Evolutionary conservation across 345 rosid genomes (phyloP), one percentile per base, ranked within the genome.

Genomic region (sweet orange (Citrus sinensis)): DNA sequence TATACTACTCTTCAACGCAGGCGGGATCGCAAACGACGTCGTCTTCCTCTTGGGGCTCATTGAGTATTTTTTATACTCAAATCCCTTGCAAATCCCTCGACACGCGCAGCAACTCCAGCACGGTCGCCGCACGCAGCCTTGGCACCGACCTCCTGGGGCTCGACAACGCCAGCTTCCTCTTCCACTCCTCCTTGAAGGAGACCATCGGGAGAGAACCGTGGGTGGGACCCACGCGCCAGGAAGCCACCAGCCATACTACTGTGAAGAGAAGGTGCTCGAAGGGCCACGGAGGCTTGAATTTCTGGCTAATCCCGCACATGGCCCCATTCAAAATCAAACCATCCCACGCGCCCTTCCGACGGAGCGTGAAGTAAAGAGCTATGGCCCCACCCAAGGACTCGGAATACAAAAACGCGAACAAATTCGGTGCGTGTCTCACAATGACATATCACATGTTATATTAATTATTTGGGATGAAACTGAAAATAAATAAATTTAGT

Each of bases 371-470:
- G 82, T 89, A 96, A 27, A 94, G 83, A 22, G 97, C 82, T 14
- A 94, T 96, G 0, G 98, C 98, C 7, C 99, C 99, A 9, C 99
- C 98, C 1, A 94, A 90, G 5, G 99, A 96, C 75, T 96, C 99
- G 0, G 97, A 65, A 81, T 96, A 92, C 67, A 96, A 80, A 84
- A 94, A 94, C 8, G 92, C 89, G 0, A 98, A 97, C 60, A 94
- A 83, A 27, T 77, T 67, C 1, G 88, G 86, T 42, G 85, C 80
- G 87, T 86, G 30, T 34, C 35, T 34, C 35, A 4, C 1, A 35
- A 35, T 6, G 39, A 35, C 39, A 37, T 0, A 37, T 6, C 39
- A 37, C 39, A 37, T 37, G 39, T 6, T 7, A 37, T 6, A 6
- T 6, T 37, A 37, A 37, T 37, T 37, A 37, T 37, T 37, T 37